Base-by-base conservation (phyloP, 805 yeast species). In the Candida multigemmis region DNA sequence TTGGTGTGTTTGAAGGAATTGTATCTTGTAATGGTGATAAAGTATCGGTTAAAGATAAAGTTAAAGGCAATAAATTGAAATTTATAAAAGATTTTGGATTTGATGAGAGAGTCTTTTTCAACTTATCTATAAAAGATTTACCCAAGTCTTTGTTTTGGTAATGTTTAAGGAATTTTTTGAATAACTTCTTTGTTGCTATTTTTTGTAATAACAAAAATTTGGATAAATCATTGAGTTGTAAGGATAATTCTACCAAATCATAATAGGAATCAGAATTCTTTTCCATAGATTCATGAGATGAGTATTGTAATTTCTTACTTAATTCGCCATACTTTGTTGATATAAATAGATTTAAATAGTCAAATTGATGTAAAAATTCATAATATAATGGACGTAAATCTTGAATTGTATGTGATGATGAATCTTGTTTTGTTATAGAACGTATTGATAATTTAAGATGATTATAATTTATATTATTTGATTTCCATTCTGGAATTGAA, bases 401-500 rank as follows among this genome's bases (percentile, higher is more conserved):
- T 16, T 14, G 13, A n/a, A n/a, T n/a, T n/a, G n/a, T n/a, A n/a
- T n/a, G n/a, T n/a, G n/a, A n/a, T 4, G 17, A 5, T n/a, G 31
- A 16, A 13, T 34, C 32, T 4, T 27, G 10, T 22, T 22, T 37
- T 11, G 89, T 79, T 6, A 76, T 73, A 12, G 50, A 46, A 40
- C 77, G 68, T 32, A 87, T 83, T 23, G 68, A 63, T 4, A 55
- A 53, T 51, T 86, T 87, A 31, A 87, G 49, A 19, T 75, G 82
- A 38, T 84, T 79, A 53, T 87, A 87, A 44, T 84, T 86, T 21
- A 87, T 65, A 50, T 87, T 85, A 53, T 83, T 78, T 35, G 72
- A 70, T 41, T 71, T 70, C 96, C 97, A 87, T 56, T 83, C 91
- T 2, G 87, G 85, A 14, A 85, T 80, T 8, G 94, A 80, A 40